Conservation (phyloP, 2,329 filamentous ascomycete genomes). For the Arthrobotrys sphaeroides region DNA sequence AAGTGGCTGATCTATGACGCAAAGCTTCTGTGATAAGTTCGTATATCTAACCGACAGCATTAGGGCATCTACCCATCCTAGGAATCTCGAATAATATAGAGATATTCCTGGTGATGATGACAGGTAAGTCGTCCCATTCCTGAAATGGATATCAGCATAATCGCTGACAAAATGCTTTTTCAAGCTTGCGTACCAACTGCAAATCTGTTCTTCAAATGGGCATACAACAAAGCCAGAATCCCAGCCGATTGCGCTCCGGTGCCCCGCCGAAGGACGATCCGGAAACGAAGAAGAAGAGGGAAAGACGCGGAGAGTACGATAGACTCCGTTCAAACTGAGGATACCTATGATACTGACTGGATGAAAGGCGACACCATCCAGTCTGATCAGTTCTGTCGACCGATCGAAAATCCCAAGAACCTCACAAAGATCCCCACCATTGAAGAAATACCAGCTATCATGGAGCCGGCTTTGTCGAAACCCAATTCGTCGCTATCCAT, state of each 20-base stretch:
- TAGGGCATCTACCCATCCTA: constrained; percentile 36
- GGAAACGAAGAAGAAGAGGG: constrained; percentile 29
- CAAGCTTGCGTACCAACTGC: constrained; percentile 43
- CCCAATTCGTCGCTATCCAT: constrained; percentile 3
- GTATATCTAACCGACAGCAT: background rate
- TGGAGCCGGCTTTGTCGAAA: constrained; percentile 9
- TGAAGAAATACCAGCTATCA: background rate
- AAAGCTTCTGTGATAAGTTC: background rate
- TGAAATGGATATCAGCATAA: background rate
- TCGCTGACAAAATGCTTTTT: background rate
- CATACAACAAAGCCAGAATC: constrained; percentile 41
- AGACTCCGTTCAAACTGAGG: constrained; percentile 35
- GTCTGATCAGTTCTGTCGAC: constrained; percentile 16
- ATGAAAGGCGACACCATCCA: constrained; percentile 39
- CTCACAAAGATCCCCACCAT: background rate
- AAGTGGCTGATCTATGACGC: background rate
- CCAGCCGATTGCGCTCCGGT: constrained; percentile 5
- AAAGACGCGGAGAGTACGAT: constrained; percentile 25
- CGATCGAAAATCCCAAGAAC: constrained; percentile 2
- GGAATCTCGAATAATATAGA: constrained; percentile 40
- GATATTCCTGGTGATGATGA: constrained; percentile 43
- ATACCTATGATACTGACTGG: constrained; percentile 46
- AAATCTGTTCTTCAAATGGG: constrained; percentile 52
- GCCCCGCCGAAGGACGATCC: constrained; percentile 14
- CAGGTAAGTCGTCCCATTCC: constrained; percentile 5